Percentiles rank a stretch among this genome's conserved stretches.
These are phyloP conservation scores for Pseudoperonospora humuli DNA, from an alignment of 352 stramenopile species.

Conservation along the genomic window DNA sequence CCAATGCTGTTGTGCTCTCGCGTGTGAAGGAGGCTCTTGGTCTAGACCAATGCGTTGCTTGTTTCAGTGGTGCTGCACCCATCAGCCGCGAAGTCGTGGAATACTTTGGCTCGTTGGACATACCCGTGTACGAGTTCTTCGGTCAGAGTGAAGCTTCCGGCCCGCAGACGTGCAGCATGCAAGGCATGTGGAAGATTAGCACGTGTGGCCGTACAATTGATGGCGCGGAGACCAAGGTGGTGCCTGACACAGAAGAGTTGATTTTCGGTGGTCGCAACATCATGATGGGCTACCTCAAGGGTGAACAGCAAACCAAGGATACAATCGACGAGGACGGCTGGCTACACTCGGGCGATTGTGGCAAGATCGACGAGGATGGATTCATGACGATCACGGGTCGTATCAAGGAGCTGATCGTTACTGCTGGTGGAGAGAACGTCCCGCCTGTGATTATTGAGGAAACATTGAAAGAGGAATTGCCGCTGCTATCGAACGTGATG, in stretches of 20 bases:
- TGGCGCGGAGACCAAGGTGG: slow-evolving; percentile 49
- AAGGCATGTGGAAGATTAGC: slow-evolving; percentile 84
- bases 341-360: slow-evolving; percentile 91
- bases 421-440: slow-evolving; percentile 94
- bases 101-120: slow-evolving; percentile 92
- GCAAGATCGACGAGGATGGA: slow-evolving; percentile 83
- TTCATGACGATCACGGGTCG: slow-evolving; percentile 93
- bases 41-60: slow-evolving; percentile 80
- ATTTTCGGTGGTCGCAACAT: slow-evolving; percentile 79
- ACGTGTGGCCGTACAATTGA: slow-evolving; percentile 76
- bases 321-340: slow-evolving; percentile 91
- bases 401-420: slow-evolving; percentile 95
- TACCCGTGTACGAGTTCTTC: slow-evolving; percentile 92
- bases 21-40: slow-evolving; percentile 87
- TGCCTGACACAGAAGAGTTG: slow-evolving; percentile 58
- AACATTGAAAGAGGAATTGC: slow-evolving; percentile 84
- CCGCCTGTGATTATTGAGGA: slow-evolving; percentile 90
- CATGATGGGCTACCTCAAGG: slow-evolving; percentile 87
- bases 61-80: slow-evolving; percentile 81
- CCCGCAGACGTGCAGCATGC: slow-evolving; percentile 71
- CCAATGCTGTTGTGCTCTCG: slow-evolving; percentile 78
- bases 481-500: slow-evolving; percentile 86
- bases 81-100: slow-evolving; percentile 91
- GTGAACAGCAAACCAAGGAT: slow-evolving; percentile 70
- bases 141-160: slow-evolving; percentile 90